These are phyloP conservation scores for Vigna reflexopilosa DNA, from an alignment of 306 rosid genomes.

Conservation along the genomic window DNA sequence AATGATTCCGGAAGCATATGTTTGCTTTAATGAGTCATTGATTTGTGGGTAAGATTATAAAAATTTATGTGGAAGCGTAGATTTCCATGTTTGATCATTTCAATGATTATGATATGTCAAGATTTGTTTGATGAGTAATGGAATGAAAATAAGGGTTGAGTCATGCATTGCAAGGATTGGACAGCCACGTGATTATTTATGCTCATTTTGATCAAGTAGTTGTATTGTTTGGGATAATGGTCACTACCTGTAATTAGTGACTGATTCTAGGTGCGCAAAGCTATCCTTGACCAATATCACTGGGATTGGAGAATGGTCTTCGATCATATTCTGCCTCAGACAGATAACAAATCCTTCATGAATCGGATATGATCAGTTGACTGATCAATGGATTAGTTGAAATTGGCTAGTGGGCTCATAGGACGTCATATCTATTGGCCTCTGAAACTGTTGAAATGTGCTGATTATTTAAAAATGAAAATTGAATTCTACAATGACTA, in stretches of 20 bases:
- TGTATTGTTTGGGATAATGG: no score
- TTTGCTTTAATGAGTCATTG: not conserved
- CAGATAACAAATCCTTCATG: not conserved
- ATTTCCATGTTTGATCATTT: not conserved
- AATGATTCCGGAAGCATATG: not conserved
- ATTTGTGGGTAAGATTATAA: not conserved
- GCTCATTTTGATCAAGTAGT: not conserved
- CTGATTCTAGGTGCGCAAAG: not conserved
- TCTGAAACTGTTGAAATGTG: no score
- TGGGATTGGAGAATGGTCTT: not conserved
- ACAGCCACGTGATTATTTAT: not conserved
- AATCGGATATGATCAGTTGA: not conserved
- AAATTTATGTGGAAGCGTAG: not conserved
- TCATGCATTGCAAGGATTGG: not conserved
- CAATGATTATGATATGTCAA: not conserved
- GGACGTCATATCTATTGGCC: not conserved
- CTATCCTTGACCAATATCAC: not conserved
- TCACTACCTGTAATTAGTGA: not conserved
- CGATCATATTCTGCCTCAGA: not conserved
- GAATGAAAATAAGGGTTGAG: not conserved
- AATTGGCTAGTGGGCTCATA: not conserved
- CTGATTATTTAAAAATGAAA: not conserved
- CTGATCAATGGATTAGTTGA: not conserved
- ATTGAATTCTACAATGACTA: not conserved
- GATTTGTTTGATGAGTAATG: not conserved